These are phyloP conservation scores for Termitomyces sp. DNA, from an alignment of 1,284 basidiomycete genomes.

Conservation along the genomic window DNA sequence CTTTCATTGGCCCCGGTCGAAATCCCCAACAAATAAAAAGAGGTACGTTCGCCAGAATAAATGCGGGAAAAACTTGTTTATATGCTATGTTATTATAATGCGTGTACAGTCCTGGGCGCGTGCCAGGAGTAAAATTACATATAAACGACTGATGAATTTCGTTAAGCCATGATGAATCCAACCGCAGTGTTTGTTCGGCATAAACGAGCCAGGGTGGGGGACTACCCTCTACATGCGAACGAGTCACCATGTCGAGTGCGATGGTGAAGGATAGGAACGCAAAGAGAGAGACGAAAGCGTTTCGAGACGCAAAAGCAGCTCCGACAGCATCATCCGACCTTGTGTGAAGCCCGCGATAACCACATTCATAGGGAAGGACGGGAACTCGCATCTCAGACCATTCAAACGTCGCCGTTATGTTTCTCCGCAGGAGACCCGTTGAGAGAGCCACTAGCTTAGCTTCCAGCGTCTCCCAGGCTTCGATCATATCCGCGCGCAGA, in stretches of 20 bases:
- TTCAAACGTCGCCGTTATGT: not conserved
- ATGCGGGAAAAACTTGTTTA: not conserved
- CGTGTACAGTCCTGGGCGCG: not conserved
- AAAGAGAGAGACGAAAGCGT: not conserved
- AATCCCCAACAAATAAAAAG: not conserved
- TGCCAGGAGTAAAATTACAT: not conserved
- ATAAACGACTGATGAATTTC: not conserved
- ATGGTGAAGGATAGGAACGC: not conserved
- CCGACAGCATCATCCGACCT: no score
- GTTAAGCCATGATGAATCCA: not conserved
- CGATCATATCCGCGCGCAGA: not conserved
- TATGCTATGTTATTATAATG: not conserved
- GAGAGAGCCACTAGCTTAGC: not conserved
- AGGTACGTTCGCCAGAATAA: not conserved
- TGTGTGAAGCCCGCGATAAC: no score
- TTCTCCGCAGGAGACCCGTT: not conserved
- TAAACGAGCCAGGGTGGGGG: not conserved
- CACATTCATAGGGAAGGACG: not conserved
- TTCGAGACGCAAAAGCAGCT: not conserved
- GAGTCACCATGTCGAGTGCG: accelerated
- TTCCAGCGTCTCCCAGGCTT: not conserved
- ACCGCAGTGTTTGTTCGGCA: not conserved
- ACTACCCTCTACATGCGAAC: accelerated
- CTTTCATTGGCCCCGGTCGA: not conserved
- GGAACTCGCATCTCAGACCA: not conserved